Percentiles rank a stretch among this genome's conserved stretches.
phyloP scores from a whole-genome alignment of 164 flowering plant genomes.

The Nymphaea thermarum region DNA sequence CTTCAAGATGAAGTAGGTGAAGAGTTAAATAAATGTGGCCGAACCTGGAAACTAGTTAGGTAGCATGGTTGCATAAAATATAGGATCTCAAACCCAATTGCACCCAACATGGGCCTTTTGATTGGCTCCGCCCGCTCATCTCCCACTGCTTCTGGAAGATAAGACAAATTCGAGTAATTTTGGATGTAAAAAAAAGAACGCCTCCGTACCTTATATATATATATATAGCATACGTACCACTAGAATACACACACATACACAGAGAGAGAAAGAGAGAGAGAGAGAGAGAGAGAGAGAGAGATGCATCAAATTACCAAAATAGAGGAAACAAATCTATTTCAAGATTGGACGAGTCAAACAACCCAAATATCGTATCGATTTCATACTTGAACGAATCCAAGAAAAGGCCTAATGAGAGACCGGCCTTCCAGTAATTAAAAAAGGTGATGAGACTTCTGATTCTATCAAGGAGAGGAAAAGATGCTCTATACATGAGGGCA shows the following conservation, averaged over 20 bases:
- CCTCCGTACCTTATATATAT: too few species aligned
- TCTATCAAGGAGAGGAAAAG: slow-evolving; percentile 42
- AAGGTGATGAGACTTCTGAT: slow-evolving; percentile 41
- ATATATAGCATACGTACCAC: too few species aligned
- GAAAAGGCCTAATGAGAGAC: slow-evolving; percentile 84
- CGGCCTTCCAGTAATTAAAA: slow-evolving; percentile 92
- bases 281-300: neutral
- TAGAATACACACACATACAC: neutral
- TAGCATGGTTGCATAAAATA: too few species aligned
- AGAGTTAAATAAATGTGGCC: too few species aligned
- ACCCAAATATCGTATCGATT: slow-evolving; percentile 23
- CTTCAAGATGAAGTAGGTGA: too few species aligned
- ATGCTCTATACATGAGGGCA: slow-evolving; percentile 71
- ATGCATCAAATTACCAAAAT: slow-evolving; percentile 13
- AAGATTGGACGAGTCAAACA: slow-evolving; percentile 23
- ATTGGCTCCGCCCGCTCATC: too few species aligned
- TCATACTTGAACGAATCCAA: slow-evolving; percentile 89
- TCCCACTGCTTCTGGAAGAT: too few species aligned
- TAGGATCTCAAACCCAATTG: too few species aligned
- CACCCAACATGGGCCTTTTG: too few species aligned
- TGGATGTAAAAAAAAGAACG: too few species aligned
- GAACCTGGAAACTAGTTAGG: too few species aligned
- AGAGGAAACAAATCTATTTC: slow-evolving; percentile 18
- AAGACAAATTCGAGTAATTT: too few species aligned
- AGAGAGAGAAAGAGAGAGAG: neutral